These are phyloP conservation scores for Sporisorium iseilematis-ciliati DNA, from an alignment of 1,284 basidiomycete genomes.

Conservation along the genomic window DNA sequence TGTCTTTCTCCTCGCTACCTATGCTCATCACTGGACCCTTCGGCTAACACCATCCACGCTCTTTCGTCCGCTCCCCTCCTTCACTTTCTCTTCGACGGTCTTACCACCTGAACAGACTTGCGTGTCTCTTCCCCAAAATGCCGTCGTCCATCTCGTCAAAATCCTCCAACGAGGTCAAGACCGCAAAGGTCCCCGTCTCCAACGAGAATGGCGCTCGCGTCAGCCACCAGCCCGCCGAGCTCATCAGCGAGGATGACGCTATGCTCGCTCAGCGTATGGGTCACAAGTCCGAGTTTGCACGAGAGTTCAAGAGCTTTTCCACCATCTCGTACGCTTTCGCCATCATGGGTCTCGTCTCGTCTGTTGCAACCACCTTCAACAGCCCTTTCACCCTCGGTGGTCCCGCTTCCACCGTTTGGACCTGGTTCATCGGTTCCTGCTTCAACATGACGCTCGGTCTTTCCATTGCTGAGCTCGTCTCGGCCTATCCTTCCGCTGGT, in stretches of 20 bases:
- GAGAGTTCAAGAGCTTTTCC: constrained; percentile 68
- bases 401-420: constrained; percentile 65
- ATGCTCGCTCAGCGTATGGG: constrained; percentile 63
- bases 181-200: constrained; percentile 33
- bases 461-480: constrained; percentile 68
- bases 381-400: constrained; percentile 63
- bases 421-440: constrained; percentile 66
- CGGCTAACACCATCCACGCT: constrained; percentile 9
- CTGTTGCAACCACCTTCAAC: constrained; percentile 68
- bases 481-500: constrained; percentile 85
- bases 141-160: constrained; percentile 45
- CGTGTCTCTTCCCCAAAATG: constrained; percentile 16
- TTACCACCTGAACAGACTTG: not conserved
- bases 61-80: not conserved
- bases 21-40: constrained; percentile 12
- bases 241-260: constrained; percentile 63
- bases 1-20: constrained; percentile 7
- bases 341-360: constrained; percentile 69
- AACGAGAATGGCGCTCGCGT: constrained; percentile 47
- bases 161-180: constrained; percentile 41
- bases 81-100: not conserved
- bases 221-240: constrained; percentile 44
- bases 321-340: constrained; percentile 68
- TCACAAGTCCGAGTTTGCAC: constrained; percentile 66
- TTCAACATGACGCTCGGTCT: constrained; percentile 67